Base-by-base conservation (phyloP, 139 green algal species). In the Picochlorum sp. region DNA sequence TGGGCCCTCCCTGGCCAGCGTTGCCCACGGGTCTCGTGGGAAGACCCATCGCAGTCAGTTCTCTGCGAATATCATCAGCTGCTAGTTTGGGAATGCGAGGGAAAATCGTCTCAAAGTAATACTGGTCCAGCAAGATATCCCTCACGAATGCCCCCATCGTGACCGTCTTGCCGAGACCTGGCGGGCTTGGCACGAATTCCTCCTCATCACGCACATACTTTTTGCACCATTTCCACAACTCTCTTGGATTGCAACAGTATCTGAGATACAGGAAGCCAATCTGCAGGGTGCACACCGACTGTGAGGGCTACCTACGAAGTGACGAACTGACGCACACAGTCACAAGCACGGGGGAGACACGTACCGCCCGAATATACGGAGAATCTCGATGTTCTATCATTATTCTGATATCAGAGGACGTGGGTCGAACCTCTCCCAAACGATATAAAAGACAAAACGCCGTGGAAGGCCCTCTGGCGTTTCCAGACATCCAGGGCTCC, bases 41-140 rank as follows among this genome's bases (percentile, higher is more conserved):
- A 73, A 96, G 75, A 11, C 80, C 78, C 57, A 78, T 65, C 2
- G 63, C 45, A 20, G 76, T 73, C 7, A 97, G 78, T 30, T 84
- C 76, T 8, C 63, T 72, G 3, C 74, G 63, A 28, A 95, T 88
- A 28, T 83, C 67, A 61, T 96, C 88, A 20, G 77, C 62, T 6
- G 94, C 84, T 45, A 82, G 78, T 78, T 96, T 95, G 34, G 91
- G 91, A 23, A 97, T 90, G 45, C 91, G 82, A 11, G 90, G 90
- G 65, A 97, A 95, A 65, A 97, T 91, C 24, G 91, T 96, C 77
- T 97, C 91, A 74, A 96, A 97, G 72, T 97, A 97, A 71, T 94
- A 95, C 91, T 96, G 90, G 9, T 90, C 85, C 2, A 97, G 70
- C 26, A 97, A 75, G 21, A 97, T 69, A 72, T 97, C 91, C 3